Conservation (phyloP, 805 yeast species). For the Sungouiella thailandica region DNA sequence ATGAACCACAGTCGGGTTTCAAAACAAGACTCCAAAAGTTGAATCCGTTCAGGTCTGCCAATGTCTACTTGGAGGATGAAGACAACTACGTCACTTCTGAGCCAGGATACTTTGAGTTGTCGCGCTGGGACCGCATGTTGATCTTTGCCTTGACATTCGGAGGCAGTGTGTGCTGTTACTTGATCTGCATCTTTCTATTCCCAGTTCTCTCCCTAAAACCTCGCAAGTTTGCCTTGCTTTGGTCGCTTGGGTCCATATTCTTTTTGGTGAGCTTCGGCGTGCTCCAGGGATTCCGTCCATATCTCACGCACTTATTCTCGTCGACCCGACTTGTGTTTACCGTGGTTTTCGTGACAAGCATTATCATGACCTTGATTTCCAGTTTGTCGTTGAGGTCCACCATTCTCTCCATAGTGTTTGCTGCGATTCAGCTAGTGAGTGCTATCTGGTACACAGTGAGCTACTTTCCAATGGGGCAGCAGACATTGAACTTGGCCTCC, state of each 20-base stretch:
- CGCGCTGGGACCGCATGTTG: slow-evolving; percentile 44
- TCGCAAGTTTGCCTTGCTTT: slow-evolving; percentile 41
- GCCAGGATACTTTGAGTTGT: slow-evolving; percentile 39
- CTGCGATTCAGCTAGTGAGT: slow-evolving; percentile 34
- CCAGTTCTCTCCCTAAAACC: slow-evolving; percentile 41
- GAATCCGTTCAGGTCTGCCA: slow-evolving; percentile 35
- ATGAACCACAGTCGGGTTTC: slow-evolving; percentile 17
- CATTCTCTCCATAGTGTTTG: slow-evolving; percentile 36
- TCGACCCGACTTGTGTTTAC: slow-evolving; percentile 38
- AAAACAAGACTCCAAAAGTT: slow-evolving; percentile 27
- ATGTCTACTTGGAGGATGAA: slow-evolving; percentile 38
- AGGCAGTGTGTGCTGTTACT: slow-evolving; percentile 37
- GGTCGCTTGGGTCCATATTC: slow-evolving; percentile 44
- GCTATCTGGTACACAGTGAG: slow-evolving; percentile 44
- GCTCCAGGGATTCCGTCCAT: slow-evolving; percentile 37
- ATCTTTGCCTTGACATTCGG: slow-evolving; percentile 41
- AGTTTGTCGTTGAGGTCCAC: slow-evolving; percentile 34
- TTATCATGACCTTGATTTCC: slow-evolving; percentile 34
- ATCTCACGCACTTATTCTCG: slow-evolving; percentile 37
- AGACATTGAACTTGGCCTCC: slow-evolving; percentile 38
- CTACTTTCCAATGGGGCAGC: slow-evolving; percentile 44
- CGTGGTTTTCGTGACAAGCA: slow-evolving; percentile 33
- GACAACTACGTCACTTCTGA: slow-evolving; percentile 40
- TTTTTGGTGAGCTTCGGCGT: slow-evolving; percentile 44
- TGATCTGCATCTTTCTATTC: slow-evolving; percentile 39